Base-by-base conservation (phyloP, 768 basidiomycete genomes). In the Suillus spraguei region DNA sequence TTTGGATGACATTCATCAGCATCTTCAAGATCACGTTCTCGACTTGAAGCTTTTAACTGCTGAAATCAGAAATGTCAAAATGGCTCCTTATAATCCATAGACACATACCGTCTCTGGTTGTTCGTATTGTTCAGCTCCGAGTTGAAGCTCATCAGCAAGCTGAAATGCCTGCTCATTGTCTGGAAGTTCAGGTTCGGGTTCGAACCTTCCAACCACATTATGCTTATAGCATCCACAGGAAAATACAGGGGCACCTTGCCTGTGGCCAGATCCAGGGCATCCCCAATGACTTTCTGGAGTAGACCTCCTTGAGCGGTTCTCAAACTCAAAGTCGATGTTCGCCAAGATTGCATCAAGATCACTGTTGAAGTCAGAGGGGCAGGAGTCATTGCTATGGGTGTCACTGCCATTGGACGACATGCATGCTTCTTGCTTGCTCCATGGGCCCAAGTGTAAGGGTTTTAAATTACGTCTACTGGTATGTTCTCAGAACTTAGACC, bases 161-260 rank as follows among this genome's bases (percentile, higher is more conserved):
- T 44, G 41, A 42, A 7, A 41, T 3, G 1, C 41, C 41, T 41
- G 17, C 20, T 44, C 44, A n/a, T 44, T 10, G 9, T 42, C 3
- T 3, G 20, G 20, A 44, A n/a, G 44, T 9, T 0, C n/a, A n/a
- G 10, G 1, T n/a, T 44, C 44, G 5, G 20, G 20, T 44, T n/a
- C 0, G 4, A 44, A 8, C 4, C 10, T 10, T 44, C 9, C 2
- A 4, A n/a, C 1, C 20, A n/a, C 20, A n/a, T 4, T 1, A 44
- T 44, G 20, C 42, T 5, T 44, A 44, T 44, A 5, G 20, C 42
- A 44, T 44, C n/a, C 10, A 44, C 20, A 44, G 42, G 10, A 44
- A 44, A 10, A n/a, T n/a, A n/a, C 42, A 44, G 20, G 20, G 42
- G 42, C 9, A 2, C 42, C 42, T 44, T n/a, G 42, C 42, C 42